Evolutionary conservation across 768 basidiomycete species (phyloP).

Genomic region (Boletus subparvulus): DNA sequence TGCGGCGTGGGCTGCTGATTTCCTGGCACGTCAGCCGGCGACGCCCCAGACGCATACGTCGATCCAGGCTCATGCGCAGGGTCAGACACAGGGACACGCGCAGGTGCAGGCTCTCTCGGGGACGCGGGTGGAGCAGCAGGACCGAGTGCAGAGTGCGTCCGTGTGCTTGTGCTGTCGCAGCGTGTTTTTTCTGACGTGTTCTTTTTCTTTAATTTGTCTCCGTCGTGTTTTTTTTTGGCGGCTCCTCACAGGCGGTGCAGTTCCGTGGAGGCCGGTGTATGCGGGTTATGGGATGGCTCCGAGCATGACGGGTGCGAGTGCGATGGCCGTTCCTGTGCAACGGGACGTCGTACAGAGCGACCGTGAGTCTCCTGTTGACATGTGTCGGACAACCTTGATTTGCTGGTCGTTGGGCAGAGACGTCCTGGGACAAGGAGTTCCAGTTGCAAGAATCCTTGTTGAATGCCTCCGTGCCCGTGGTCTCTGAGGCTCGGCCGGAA

Average conservation of each 20-base stretch:
- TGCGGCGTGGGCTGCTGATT: conserved; percentile 64
- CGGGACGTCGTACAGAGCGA: conserved; percentile 35
- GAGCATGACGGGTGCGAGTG: conserved; percentile 23
- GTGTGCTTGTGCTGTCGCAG: neutral
- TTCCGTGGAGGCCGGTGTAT: conserved; percentile 41
- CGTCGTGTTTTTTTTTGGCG: neutral
- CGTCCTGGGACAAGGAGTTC: conserved; percentile 65
- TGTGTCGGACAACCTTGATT: neutral
- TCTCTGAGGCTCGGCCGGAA: conserved; percentile 4
- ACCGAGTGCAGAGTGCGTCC: conserved; percentile 19
- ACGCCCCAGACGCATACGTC: neutral
- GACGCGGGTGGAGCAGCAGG: conserved; percentile 15
- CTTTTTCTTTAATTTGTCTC: neutral
- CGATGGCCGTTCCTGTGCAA: conserved; percentile 21
- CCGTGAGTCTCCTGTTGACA: conserved; percentile 37
- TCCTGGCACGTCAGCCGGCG: conserved; percentile 39
- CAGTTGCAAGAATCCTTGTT: conserved; percentile 51
- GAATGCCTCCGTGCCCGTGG: conserved; percentile 17
- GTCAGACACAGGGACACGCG: neutral
- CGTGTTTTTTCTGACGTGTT: conserved; percentile 2
- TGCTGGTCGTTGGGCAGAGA: conserved; percentile 10
- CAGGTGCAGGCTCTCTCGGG: conserved; percentile 2
- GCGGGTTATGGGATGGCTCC: conserved; percentile 40
- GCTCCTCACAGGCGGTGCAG: conserved; percentile 32
- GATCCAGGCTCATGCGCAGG: conserved; percentile 8